A percentile compares a stretch with the other conserved stretches of the same genome.
These are phyloP conservation scores for Solanum clarkiae DNA, from an alignment of 257 asterid species.

Conservation along the genomic window DNA sequence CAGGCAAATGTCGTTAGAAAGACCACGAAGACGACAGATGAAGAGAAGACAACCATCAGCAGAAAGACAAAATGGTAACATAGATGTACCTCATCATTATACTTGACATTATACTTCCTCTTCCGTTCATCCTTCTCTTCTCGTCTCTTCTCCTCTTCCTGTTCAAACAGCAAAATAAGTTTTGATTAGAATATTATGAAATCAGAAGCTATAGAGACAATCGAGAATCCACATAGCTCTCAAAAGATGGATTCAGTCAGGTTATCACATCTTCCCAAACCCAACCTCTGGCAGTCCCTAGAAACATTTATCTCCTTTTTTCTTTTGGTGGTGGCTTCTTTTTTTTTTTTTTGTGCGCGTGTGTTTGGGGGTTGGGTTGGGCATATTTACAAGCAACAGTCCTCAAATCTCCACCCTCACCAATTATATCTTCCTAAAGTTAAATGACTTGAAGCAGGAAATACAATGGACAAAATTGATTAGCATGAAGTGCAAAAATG, in stretches of 20 bases:
- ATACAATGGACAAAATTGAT: neutral
- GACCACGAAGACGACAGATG: neutral
- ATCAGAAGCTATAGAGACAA: neutral
- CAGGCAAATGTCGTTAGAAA: neutral
- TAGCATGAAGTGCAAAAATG: neutral
- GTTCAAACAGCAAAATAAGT: neutral
- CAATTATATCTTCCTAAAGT: neutral
- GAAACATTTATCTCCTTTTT: neutral
- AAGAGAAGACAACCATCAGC: neutral
- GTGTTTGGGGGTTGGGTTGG: neutral
- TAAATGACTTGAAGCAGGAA: neutral
- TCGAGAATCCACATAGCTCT: neutral
- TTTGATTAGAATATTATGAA: neutral
- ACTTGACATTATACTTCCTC: conserved; percentile 77
- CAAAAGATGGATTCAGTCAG: neutral
- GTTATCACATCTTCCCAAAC: neutral
- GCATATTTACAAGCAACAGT: neutral
- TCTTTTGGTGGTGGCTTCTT: neutral
- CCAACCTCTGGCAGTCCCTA: neutral
- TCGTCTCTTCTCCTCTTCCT: conserved; percentile 78
- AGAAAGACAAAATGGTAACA: neutral
- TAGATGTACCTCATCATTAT: conserved; percentile 65
- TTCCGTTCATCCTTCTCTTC: conserved; percentile 86
- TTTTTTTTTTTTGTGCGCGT: too few species aligned
- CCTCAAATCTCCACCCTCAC: neutral